Conservation (phyloP, 192 early-diverging fungal species). For the Podila horticola region DNA sequence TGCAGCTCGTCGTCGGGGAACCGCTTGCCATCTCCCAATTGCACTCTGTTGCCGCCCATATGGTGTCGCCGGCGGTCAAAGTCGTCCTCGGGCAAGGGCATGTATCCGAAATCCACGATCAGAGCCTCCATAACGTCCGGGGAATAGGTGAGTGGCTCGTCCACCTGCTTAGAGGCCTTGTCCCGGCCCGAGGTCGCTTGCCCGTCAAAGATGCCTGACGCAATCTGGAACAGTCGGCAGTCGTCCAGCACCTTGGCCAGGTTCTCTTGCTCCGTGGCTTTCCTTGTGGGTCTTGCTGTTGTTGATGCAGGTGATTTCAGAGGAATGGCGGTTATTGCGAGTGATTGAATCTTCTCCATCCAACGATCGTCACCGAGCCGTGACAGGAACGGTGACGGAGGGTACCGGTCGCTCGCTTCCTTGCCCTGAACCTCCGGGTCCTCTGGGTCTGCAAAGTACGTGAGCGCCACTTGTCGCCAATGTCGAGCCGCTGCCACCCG, state of each 20-base stretch:
- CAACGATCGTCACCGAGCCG: slow-evolving; percentile 15
- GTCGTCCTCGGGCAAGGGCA: slow-evolving; percentile 47
- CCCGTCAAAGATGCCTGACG: slow-evolving; percentile 35
- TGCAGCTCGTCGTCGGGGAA: slow-evolving; percentile 43
- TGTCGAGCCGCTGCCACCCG: slow-evolving; percentile 19
- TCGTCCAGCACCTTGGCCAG: slow-evolving; percentile 29
- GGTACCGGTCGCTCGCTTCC: neutral
- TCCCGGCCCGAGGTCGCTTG: slow-evolving; percentile 10
- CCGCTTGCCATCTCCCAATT: slow-evolving; percentile 3
- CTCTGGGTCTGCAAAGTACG: slow-evolving; percentile 2
- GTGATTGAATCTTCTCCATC: slow-evolving; percentile 30
- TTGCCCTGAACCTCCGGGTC: neutral
- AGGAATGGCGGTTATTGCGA: neutral
- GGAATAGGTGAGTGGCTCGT: slow-evolving; percentile 14
- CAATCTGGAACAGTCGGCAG: slow-evolving; percentile 40
- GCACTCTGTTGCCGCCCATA: slow-evolving; percentile 20
- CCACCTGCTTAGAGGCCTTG: slow-evolving; percentile 17
- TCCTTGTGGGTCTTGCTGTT: neutral
- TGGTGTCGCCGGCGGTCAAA: slow-evolving; percentile 27
- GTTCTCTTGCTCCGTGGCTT: neutral
- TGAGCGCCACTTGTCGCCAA: slow-evolving; percentile 33
- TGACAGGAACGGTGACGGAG: slow-evolving; percentile 26
- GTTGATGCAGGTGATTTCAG: neutral
- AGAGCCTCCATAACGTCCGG: slow-evolving; percentile 3
- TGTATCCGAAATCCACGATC: slow-evolving; percentile 36